These are phyloP conservation scores for Cryptococcus sp. DNA, from an alignment of 1,284 basidiomycete species.

Conservation along the genomic window DNA sequence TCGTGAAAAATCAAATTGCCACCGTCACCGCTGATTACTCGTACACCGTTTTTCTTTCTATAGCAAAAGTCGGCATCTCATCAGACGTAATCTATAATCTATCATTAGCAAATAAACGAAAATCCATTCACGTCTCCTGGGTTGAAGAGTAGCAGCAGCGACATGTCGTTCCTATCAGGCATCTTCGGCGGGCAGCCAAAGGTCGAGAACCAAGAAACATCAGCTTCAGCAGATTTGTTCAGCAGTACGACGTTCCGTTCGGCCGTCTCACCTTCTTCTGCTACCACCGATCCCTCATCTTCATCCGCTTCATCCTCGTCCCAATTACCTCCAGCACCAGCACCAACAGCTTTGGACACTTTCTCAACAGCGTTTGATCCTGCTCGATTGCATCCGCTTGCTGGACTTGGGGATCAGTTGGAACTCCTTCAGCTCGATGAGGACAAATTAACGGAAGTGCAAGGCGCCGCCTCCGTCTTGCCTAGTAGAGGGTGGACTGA, in stretches of 20 bases:
- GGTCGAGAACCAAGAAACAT: constrained; percentile 24
- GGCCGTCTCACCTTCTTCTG: constrained; percentile 21
- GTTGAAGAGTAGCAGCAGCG: background rate
- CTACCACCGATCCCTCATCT: constrained; percentile 13
- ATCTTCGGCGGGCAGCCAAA: constrained; percentile 32
- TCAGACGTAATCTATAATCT: too few species aligned
- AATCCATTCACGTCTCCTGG: background rate
- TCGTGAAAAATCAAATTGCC: constrained; percentile 3
- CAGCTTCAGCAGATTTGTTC: constrained; percentile 47
- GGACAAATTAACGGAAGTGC: constrained; percentile 83
- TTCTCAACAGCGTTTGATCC: constrained; percentile 84
- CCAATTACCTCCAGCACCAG: constrained; percentile 21
- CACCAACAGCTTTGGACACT: constrained; percentile 72
- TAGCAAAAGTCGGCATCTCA: background rate
- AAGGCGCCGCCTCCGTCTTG: constrained; percentile 80
- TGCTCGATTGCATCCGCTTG: constrained; percentile 84
- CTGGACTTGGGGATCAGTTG: constrained; percentile 75
- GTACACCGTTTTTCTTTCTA: background rate
- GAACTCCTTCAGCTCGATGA: constrained; percentile 92
- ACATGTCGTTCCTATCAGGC: constrained; percentile 52
- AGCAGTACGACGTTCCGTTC: constrained; percentile 44
- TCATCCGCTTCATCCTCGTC: constrained; percentile 21
- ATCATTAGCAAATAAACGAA: background rate
- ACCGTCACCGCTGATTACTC: background rate
- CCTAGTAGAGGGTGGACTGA: constrained; percentile 98